Percentiles rank a stretch among this genome's conserved stretches.
Evolutionary conservation across 495 filamentous ascomycete genomes (phyloP).

Genomic region (Talaromyces thailandensis): DNA sequence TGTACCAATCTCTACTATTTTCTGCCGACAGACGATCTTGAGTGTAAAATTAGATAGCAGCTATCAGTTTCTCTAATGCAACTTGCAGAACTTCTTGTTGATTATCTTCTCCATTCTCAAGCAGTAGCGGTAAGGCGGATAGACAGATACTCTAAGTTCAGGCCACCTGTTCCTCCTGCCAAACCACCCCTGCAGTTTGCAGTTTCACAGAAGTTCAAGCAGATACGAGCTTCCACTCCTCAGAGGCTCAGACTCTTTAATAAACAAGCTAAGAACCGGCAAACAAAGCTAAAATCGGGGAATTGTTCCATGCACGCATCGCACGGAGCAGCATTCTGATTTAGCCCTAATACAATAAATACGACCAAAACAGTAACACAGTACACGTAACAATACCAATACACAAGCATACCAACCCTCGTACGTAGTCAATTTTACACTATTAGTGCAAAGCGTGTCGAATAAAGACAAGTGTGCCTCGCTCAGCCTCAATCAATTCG

Average conservation of each 20-base stretch:
- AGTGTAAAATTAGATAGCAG: too few species aligned
- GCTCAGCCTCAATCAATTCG: constrained; percentile 4
- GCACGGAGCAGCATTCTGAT: neutral
- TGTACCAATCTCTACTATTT: neutral
- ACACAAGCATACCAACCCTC: neutral
- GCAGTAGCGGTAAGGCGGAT: too few species aligned
- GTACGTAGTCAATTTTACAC: neutral
- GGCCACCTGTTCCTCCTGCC: neutral
- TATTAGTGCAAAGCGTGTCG: neutral
- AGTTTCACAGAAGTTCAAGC: neutral
- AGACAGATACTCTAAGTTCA: neutral
- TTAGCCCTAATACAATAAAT: neutral
- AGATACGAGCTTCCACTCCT: neutral
- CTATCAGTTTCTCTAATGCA: too few species aligned
- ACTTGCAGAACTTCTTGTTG: too few species aligned
- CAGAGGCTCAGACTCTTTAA: too few species aligned
- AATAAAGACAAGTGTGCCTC: neutral
- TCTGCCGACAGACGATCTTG: too few species aligned
- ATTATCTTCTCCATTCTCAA: too few species aligned
- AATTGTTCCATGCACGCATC: neutral
- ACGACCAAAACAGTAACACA: neutral
- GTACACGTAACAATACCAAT: neutral
- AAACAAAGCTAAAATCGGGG: neutral
- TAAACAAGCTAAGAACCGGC: neutral
- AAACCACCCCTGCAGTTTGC: neutral